Evolutionary conservation across 805 yeast species (phyloP), one percentile per base, ranked within the genome.

Genomic region (Candida sonorensis): DNA sequence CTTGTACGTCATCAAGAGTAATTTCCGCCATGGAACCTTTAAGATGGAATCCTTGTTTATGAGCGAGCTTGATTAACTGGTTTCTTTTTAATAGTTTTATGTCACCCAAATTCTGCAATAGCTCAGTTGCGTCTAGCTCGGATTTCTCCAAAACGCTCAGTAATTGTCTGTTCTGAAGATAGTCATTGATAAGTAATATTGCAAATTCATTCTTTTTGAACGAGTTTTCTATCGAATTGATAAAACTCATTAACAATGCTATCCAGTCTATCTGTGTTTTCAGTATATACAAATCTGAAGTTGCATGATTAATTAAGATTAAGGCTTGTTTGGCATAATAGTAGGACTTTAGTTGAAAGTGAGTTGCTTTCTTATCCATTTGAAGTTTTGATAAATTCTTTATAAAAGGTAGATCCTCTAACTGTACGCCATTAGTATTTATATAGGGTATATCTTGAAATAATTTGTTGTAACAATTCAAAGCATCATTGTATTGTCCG

Each of bases 401-500:
- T n/a, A n/a, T n/a, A n/a, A n/a, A n/a, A n/a, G n/a, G n/a, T n/a
- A n/a, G n/a, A n/a, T n/a, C n/a, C n/a, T n/a, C n/a, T n/a, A n/a
- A n/a, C n/a, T n/a, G n/a, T n/a, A n/a, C n/a, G n/a, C n/a, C n/a
- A n/a, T n/a, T n/a, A n/a, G n/a, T n/a, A n/a, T n/a, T 31, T 6
- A 52, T 21, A n/a, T 21, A 31, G 5, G 41, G 45, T 10, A 46
- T 33, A 2, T n/a, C 14, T 7, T 31, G 19, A 16, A 64, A 62
- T 5, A 82, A 44, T 18, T 59, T 61, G 20, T 70, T 68, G 41
- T 75, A 79, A 15, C 69, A 65, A 4, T 51, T 55, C 22, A 79
- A 49, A 0, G 90, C 67, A 32, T 82, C 88, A 17, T 78, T 81
- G 17, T 63, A 54, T 16, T 81, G 65, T 17, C 68, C 66, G 59